These are phyloP conservation scores for Botryotinia convoluta DNA, from an alignment of 2,329 filamentous ascomycete genomes.

Conservation along the genomic window DNA sequence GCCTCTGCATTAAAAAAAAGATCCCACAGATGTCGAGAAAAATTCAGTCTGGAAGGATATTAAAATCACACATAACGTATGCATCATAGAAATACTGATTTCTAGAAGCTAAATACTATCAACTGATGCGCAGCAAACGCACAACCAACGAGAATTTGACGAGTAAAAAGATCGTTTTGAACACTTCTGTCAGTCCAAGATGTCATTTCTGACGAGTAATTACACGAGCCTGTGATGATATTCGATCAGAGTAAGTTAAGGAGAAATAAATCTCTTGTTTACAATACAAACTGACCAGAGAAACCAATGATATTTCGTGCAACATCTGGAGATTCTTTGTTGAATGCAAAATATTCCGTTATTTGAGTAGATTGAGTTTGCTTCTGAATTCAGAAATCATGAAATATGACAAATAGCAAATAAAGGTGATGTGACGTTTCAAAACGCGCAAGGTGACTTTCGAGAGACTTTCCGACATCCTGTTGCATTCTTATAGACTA, in stretches of 20 bases:
- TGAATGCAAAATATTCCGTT: not conserved
- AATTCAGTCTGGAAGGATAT: not conserved
- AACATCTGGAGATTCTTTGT: not conserved
- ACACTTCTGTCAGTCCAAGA: not conserved
- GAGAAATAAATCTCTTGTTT: not conserved
- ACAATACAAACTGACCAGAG: not conserved
- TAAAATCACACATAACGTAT: not conserved
- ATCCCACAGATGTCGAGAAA: no score
- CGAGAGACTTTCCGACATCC: not conserved
- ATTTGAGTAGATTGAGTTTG: not conserved
- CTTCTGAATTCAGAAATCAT: not conserved
- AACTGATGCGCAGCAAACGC: not conserved
- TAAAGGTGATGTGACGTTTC: not conserved
- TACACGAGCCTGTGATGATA: not conserved
- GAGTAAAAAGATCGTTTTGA: not conserved
- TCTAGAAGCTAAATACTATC: not conserved
- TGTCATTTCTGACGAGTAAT: not conserved
- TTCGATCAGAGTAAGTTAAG: no score
- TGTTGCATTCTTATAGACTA: not conserved
- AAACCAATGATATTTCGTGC: not conserved
- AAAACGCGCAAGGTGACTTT: not conserved
- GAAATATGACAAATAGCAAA: not conserved
- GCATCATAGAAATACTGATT: not conserved
- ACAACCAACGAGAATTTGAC: not conserved
- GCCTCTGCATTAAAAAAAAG: not conserved